phyloP scores from a whole-genome alignment of 345 rosid species.

The Corchorus capsularis region DNA sequence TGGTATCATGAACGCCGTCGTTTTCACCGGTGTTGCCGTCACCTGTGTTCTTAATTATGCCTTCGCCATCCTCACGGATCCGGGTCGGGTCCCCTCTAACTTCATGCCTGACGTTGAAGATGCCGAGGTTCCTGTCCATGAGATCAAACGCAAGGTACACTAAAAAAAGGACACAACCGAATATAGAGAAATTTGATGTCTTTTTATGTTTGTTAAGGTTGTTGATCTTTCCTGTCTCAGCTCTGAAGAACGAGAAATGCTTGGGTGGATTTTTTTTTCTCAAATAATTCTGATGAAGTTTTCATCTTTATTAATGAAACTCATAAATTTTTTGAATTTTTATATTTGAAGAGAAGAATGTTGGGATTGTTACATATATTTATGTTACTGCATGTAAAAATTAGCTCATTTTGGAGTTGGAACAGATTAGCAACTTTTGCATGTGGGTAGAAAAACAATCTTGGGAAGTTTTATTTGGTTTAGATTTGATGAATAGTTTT shows the following conservation, averaged over 20 bases:
- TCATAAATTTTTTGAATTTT: neutral
- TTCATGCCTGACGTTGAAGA: conserved; percentile 85
- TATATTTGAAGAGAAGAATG: neutral
- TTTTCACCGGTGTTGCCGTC: conserved; percentile 67
- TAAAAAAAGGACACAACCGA: neutral
- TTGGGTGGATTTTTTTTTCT: neutral
- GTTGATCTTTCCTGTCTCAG: neutral
- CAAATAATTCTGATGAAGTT: neutral
- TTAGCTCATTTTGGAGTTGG: conserved; percentile 19
- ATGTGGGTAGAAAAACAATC: neutral
- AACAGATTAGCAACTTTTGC: conserved; percentile 8
- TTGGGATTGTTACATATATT: neutral
- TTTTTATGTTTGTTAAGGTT: neutral
- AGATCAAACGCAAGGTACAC: conserved; percentile 89
- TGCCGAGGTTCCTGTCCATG: conserved; percentile 60
- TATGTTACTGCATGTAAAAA: conserved; percentile 5
- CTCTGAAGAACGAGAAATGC: neutral
- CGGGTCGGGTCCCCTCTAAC: conserved; percentile 74
- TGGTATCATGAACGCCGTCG: conserved; percentile 72
- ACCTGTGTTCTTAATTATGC: conserved; percentile 63
- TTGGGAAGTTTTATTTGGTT: conserved; percentile 6
- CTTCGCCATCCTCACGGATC: conserved; percentile 69
- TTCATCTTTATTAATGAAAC: neutral
- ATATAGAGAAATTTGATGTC: neutral
- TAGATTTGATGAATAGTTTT: neutral